phyloP scores from a whole-genome alignment of 1,139 yeast genomes.

The Trichomonascaceae sp. region DNA sequence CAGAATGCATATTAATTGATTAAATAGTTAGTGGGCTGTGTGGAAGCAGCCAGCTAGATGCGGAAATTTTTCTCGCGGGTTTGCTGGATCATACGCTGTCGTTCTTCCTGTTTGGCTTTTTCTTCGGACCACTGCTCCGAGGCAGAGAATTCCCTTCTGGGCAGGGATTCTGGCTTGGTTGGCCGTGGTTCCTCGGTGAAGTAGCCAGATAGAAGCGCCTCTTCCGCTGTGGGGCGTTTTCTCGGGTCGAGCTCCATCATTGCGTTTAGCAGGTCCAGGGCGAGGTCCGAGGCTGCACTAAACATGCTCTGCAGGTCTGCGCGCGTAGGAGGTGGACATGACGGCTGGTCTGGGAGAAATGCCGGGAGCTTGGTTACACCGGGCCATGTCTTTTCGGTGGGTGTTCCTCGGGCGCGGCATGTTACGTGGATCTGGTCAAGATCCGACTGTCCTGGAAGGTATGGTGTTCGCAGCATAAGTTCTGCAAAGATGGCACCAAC shows the following conservation, averaged over 20 bases:
- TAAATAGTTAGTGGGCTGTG: too few species aligned
- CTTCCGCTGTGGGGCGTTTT: slow-evolving; percentile 51
- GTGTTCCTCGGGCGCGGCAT: slow-evolving; percentile 90
- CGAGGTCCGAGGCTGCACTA: slow-evolving; percentile 83
- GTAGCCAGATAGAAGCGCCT: slow-evolving; percentile 54
- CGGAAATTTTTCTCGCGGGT: too few species aligned
- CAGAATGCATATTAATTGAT: too few species aligned
- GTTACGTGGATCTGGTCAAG: slow-evolving; percentile 82
- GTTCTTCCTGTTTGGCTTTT: neutral
- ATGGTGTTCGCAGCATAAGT: slow-evolving; percentile 86
- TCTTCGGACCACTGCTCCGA: slow-evolving; percentile 8
- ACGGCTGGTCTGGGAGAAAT: slow-evolving; percentile 4
- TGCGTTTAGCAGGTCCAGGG: slow-evolving; percentile 59
- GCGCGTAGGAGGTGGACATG: slow-evolving; percentile 72
- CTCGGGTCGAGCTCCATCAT: slow-evolving; percentile 74
- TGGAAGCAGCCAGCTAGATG: too few species aligned
- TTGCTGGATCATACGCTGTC: neutral
- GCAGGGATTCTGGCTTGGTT: slow-evolving; percentile 56
- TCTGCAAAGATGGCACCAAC: slow-evolving; percentile 95
- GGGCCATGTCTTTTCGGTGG: slow-evolving; percentile 88
- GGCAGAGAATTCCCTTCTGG: slow-evolving; percentile 30
- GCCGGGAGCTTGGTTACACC: slow-evolving; percentile 69
- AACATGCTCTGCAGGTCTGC: slow-evolving; percentile 73
- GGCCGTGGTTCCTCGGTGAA: slow-evolving; percentile 69
- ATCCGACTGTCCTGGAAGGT: slow-evolving; percentile 86